A percentile compares a stretch with the other conserved stretches of the same genome.
Conservation (phyloP, 306 rosid species). For the Aeschynomene evenia region DNA sequence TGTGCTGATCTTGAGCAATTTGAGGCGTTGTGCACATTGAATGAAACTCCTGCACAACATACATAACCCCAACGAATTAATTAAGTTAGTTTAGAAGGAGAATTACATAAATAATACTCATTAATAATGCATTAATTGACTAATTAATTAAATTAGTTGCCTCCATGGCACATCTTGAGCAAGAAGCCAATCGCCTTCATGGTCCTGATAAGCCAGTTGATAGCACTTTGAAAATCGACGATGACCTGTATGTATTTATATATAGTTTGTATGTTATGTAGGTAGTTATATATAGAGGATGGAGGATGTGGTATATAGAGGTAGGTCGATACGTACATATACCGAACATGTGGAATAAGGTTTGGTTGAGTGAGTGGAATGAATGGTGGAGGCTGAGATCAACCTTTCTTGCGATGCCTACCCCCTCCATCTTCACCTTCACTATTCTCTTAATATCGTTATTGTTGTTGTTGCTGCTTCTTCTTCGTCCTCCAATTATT, state of each 20-base stretch:
- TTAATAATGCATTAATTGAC: no score
- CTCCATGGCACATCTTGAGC: slow-evolving; percentile 83
- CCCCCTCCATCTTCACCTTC: slow-evolving; percentile 95
- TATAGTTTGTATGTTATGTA: no score
- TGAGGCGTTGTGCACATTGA: slow-evolving; percentile 56
- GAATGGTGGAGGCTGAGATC: slow-evolving; percentile 52
- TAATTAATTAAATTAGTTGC: no score
- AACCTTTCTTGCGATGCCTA: slow-evolving; percentile 74
- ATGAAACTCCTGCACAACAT: slow-evolving; percentile 51
- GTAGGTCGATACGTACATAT: slow-evolving; percentile 45
- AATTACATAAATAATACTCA: no score
- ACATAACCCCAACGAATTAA: neutral
- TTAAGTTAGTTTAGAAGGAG: neutral
- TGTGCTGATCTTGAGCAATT: slow-evolving; percentile 47
- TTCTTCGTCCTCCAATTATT: no score
- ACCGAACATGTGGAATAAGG: slow-evolving; percentile 75
- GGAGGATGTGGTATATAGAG: no score
- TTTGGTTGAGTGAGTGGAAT: slow-evolving; percentile 48
- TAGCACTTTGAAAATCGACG: slow-evolving; percentile 38
- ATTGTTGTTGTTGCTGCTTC: no score
- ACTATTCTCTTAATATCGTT: no score
- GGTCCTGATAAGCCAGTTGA: slow-evolving; percentile 64
- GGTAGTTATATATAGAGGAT: no score
- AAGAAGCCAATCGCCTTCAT: slow-evolving; percentile 81
- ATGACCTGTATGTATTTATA: no score